A percentile compares a stretch with the other conserved stretches of the same genome.
Evolutionary conservation across 192 early-diverging fungal species (phyloP).

Genomic region (Coemansia sp.): DNA sequence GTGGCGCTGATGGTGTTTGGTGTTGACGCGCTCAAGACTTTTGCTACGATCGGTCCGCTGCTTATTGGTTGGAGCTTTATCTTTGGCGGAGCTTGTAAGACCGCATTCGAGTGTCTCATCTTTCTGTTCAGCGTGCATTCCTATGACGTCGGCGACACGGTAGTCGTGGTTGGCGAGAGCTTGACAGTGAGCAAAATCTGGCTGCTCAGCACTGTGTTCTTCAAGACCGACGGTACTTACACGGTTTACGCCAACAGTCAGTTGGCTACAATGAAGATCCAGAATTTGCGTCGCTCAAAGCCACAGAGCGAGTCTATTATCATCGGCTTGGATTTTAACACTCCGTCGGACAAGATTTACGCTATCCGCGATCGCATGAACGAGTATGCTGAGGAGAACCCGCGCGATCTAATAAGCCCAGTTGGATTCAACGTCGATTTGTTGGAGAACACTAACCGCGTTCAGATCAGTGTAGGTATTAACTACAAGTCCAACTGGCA

Average conservation of each 20-base stretch:
- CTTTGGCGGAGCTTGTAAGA: constrained; percentile 81
- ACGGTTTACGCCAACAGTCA: constrained; percentile 75
- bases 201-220: constrained; percentile 81
- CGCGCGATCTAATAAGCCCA: constrained; percentile 59
- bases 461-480: constrained; percentile 68
- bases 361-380: constrained; percentile 68
- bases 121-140: constrained; percentile 84
- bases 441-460: constrained; percentile 63
- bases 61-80: constrained; percentile 83
- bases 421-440: constrained; percentile 67
- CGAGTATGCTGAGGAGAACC: constrained; percentile 60
- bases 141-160: constrained; percentile 78
- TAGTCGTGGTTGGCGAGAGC: constrained; percentile 68
- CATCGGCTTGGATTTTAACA: constrained; percentile 72
- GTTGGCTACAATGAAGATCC: constrained; percentile 65
- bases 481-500: constrained; percentile 85
- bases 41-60: constrained; percentile 71
- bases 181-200: constrained; percentile 77
- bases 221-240: constrained; percentile 79
- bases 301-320: constrained; percentile 53
- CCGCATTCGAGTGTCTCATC: constrained; percentile 80
- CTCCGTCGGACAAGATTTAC: constrained; percentile 71
- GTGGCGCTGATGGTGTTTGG: constrained; percentile 64
- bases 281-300: constrained; percentile 70
- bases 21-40: constrained; percentile 63